Percentiles rank a stretch among this genome's conserved stretches.
These are phyloP conservation scores for Hanseniaspora lachancei DNA, from an alignment of 805 yeast species.

Conservation along the genomic window DNA sequence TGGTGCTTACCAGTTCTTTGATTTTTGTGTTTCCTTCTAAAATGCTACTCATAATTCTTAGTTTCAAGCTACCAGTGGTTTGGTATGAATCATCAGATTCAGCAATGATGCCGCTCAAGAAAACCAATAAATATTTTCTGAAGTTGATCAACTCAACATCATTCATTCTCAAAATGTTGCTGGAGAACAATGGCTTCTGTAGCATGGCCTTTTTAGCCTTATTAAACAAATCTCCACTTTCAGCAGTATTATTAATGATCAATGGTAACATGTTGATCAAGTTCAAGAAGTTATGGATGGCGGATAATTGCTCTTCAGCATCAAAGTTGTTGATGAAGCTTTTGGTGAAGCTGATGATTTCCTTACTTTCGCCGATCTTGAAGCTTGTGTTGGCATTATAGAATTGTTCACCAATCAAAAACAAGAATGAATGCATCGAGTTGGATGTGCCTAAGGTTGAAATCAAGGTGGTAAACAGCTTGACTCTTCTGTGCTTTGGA, in stretches of 20 bases:
- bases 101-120: slow-evolving; percentile 39
- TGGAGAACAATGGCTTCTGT: slow-evolving; percentile 50
- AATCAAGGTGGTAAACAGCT: slow-evolving; percentile 64
- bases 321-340: slow-evolving; percentile 56
- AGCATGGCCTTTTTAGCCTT: slow-evolving; percentile 30
- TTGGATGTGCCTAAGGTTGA: slow-evolving; percentile 55
- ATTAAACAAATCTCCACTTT: slow-evolving; percentile 21
- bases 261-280: slow-evolving; percentile 22
- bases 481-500: slow-evolving; percentile 90
- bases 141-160: slow-evolving; percentile 36
- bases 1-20: slow-evolving; percentile 20
- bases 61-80: slow-evolving; percentile 31
- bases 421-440: slow-evolving; percentile 59
- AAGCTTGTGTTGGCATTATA: slow-evolving; percentile 40
- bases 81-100: slow-evolving; percentile 26
- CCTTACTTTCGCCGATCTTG: slow-evolving; percentile 52
- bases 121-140: slow-evolving; percentile 42
- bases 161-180: slow-evolving; percentile 40
- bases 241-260: slow-evolving; percentile 27
- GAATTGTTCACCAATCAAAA: slow-evolving; percentile 71
- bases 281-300: slow-evolving; percentile 38
- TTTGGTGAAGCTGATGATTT: slow-evolving; percentile 57
- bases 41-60: slow-evolving; percentile 41
- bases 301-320: slow-evolving; percentile 52
- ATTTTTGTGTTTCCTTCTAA: slow-evolving; percentile 29